A percentile compares a stretch with the other conserved stretches of the same genome.
phyloP scores from a whole-genome alignment of 352 stramenopile genomes.

The Phytopythium chamaehyphon region DNA sequence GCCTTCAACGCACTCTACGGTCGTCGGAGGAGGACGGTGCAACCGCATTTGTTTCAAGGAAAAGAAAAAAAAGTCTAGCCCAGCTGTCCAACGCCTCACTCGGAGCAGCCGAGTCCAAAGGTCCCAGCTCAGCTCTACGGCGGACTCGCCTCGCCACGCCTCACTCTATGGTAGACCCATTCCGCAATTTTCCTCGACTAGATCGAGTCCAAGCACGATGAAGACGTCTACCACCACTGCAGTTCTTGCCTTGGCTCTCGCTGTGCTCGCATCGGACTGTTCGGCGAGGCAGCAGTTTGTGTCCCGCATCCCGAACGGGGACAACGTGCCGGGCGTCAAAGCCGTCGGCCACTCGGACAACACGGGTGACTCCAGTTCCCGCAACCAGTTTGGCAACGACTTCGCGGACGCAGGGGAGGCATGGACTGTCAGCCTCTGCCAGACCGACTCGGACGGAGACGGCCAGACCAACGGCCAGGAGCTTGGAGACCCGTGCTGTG shows the following conservation, averaged over 20 bases:
- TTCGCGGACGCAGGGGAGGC: constrained; percentile 23
- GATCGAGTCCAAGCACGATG: not conserved
- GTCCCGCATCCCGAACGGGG: constrained; percentile 28
- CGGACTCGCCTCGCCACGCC: not conserved
- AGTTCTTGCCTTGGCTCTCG: constrained; percentile 1
- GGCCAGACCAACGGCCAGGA: constrained; percentile 48
- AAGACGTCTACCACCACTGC: constrained; percentile 1
- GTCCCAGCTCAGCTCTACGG: too few relatives aligned
- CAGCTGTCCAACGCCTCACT: too few relatives aligned
- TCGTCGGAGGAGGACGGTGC: too few relatives aligned
- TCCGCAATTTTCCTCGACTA: not conserved
- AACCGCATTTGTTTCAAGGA: too few relatives aligned
- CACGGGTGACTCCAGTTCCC: constrained; percentile 7
- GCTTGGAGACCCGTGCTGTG: constrained; percentile 48
- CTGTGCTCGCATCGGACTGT: constrained; percentile 1
- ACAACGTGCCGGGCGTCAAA: constrained; percentile 23
- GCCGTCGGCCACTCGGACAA: constrained; percentile 33
- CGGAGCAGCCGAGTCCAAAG: too few relatives aligned
- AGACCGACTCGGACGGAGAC: constrained; percentile 29
- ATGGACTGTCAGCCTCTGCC: constrained; percentile 33
- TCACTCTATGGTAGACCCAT: not conserved
- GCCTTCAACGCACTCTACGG: too few relatives aligned
- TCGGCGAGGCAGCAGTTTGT: constrained; percentile 18
- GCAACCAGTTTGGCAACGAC: constrained; percentile 28
- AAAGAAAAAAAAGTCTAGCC: too few relatives aligned